A percentile compares a stretch with the other conserved stretches of the same genome.
phyloP scores from a whole-genome alignment of 2,329 filamentous ascomycete species.

The Aspergillus japonicus region DNA sequence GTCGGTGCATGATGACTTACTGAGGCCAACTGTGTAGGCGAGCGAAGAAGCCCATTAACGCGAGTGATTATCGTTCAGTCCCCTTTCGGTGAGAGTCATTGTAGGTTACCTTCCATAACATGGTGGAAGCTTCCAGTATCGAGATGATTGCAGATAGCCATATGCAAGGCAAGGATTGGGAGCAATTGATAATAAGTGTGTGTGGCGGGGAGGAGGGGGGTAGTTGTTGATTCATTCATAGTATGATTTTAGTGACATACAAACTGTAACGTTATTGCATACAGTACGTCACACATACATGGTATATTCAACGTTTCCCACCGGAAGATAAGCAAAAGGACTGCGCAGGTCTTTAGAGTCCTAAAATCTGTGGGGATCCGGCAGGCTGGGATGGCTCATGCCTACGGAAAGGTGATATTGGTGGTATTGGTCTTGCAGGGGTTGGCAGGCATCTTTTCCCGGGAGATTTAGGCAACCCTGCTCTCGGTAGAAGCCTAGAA shows the following conservation, averaged over 20 bases:
- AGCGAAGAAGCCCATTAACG: background rate
- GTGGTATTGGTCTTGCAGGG: background rate
- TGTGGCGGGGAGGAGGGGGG: background rate
- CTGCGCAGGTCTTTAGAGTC: background rate
- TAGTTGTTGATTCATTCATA: background rate
- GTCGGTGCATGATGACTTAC: background rate
- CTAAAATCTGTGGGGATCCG: background rate
- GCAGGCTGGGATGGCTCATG: background rate
- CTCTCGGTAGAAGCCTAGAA: background rate
- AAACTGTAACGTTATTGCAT: background rate
- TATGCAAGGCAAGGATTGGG: background rate
- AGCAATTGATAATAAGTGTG: background rate
- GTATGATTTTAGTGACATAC: background rate
- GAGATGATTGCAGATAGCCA: too few species aligned
- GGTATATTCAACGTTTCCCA: background rate
- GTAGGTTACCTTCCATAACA: background rate
- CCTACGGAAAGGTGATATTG: background rate
- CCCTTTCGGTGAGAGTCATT: background rate
- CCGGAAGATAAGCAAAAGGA: background rate
- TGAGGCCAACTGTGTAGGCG: background rate
- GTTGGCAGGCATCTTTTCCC: background rate
- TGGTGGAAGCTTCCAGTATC: too few species aligned
- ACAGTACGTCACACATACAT: background rate
- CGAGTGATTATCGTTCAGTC: background rate
- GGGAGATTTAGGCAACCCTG: background rate